These are phyloP conservation scores for Sutorius australiensis DNA, from an alignment of 768 basidiomycete genomes.

Conservation along the genomic window DNA sequence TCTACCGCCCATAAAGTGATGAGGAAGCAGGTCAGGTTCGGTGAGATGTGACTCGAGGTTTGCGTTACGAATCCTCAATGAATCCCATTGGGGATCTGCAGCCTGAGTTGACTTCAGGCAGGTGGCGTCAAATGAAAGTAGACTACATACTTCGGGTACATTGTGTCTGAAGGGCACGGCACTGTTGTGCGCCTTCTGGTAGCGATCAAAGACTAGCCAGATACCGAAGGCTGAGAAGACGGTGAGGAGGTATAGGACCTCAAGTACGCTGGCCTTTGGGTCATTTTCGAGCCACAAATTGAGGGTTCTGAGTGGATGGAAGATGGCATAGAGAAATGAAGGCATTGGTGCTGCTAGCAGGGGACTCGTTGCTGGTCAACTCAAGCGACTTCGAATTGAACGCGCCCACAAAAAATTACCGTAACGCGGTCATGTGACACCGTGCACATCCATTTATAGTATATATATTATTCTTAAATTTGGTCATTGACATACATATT, in stretches of 20 bases:
- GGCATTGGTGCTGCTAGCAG: conserved; percentile 21
- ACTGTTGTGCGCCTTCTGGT: conserved; percentile 69
- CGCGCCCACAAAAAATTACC: conserved; percentile 11
- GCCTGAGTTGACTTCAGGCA: conserved; percentile 37
- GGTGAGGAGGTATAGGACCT: conserved; percentile 63
- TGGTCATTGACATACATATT: not conserved
- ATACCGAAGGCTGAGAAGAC: conserved; percentile 76
- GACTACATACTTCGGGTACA: conserved; percentile 51
- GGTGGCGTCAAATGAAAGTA: not conserved
- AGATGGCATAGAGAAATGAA: conserved; percentile 34
- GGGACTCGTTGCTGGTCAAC: not conserved
- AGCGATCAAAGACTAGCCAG: conserved; percentile 71
- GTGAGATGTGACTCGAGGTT: conserved; percentile 62
- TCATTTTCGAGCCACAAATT: conserved; percentile 47
- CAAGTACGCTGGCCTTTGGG: conserved; percentile 47
- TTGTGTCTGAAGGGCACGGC: conserved; percentile 63
- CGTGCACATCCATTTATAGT: not conserved
- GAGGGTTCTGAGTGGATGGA: conserved; percentile 52
- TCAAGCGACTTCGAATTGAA: not conserved
- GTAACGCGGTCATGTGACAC: conserved; percentile 20
- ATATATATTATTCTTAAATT: too few relatives aligned
- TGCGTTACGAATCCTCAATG: conserved; percentile 52
- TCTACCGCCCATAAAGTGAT: conserved; percentile 41
- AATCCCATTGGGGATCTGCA: conserved; percentile 56
- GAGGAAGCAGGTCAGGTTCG: conserved; percentile 51